phyloP scores from a whole-genome alignment of 2,329 filamentous ascomycete species.

The Cephalotrichum gorgonifer region DNA sequence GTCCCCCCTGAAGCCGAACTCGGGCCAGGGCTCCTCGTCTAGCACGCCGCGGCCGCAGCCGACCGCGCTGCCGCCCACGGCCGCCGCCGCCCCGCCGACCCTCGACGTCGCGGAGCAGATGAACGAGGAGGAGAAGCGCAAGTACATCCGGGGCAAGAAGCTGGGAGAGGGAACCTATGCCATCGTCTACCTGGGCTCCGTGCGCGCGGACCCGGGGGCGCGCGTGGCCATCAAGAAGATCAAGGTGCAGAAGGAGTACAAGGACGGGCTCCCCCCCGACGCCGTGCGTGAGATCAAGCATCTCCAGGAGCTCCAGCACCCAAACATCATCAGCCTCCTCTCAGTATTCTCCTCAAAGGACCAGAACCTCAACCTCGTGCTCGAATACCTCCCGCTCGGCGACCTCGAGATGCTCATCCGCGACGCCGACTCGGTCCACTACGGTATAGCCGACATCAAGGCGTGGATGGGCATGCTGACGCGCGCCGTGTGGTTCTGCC shows the following conservation, averaged over 20 bases:
- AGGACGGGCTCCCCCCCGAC: slow-evolving; percentile 87
- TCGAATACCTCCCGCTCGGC: slow-evolving; percentile 88
- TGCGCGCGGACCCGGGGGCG: slow-evolving; percentile 58
- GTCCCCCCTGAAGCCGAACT: slow-evolving; percentile 15
- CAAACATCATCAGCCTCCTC: slow-evolving; percentile 88
- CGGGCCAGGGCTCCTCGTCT: slow-evolving; percentile 17
- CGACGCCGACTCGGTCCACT: slow-evolving; percentile 66
- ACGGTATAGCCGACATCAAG: slow-evolving; percentile 86
- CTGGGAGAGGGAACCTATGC: slow-evolving; percentile 96
- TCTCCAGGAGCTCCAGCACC: slow-evolving; percentile 85
- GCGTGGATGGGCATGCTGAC: slow-evolving; percentile 98
- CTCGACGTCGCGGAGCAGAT: slow-evolving; percentile 67
- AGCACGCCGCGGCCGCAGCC: slow-evolving; percentile 17
- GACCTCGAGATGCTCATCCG: slow-evolving; percentile 93
- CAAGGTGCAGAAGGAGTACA: slow-evolving; percentile 76
- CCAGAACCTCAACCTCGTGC: slow-evolving; percentile 90
- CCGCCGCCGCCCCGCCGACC: slow-evolving; percentile 22
- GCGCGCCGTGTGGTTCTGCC: slow-evolving; percentile 90
- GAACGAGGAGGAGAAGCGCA: slow-evolving; percentile 71
- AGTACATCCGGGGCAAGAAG: slow-evolving; percentile 88
- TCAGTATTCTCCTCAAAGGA: slow-evolving; percentile 93
- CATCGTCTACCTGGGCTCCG: slow-evolving; percentile 82
- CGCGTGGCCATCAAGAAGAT: slow-evolving; percentile 92
- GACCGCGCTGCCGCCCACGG: slow-evolving; percentile 11
- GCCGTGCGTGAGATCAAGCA: slow-evolving; percentile 93